phyloP scores from a whole-genome alignment of 768 basidiomycete genomes.

The Austroboletus festivus region DNA sequence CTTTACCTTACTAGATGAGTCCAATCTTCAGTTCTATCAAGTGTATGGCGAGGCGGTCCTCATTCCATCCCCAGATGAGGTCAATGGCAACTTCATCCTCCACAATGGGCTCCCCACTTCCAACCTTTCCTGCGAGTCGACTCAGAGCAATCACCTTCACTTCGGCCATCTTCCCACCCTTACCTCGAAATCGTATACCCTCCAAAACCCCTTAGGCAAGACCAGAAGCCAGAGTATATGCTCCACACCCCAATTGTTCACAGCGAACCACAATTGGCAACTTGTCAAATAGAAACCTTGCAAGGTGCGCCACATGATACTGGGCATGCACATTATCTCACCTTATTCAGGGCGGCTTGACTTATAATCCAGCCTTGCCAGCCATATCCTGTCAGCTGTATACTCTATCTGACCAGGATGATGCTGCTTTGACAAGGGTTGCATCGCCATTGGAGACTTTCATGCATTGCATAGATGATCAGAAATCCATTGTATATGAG shows the following conservation, averaged over 20 bases:
- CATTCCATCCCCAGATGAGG: conserved; percentile 26
- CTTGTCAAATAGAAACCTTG: conserved; percentile 23
- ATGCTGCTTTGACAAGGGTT: not conserved
- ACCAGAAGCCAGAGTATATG: not conserved
- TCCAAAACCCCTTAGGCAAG: conserved; percentile 29
- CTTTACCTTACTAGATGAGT: conserved; percentile 30
- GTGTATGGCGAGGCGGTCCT: conserved; percentile 33
- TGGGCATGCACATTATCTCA: conserved; percentile 4
- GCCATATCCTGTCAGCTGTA: conserved; percentile 14
- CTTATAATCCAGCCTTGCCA: conserved; percentile 10
- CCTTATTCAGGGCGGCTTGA: conserved; percentile 4
- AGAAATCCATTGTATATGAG: conserved; percentile 10
- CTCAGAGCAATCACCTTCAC: conserved; percentile 3
- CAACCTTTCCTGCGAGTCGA: conserved; percentile 1
- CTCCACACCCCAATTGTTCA: not conserved
- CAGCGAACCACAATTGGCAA: conserved; percentile 17
- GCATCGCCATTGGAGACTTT: not conserved
- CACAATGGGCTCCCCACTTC: conserved; percentile 6
- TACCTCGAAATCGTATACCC: conserved; percentile 28
- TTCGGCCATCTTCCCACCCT: conserved; percentile 2
- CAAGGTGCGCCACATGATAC: conserved; percentile 19
- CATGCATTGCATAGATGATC: conserved; percentile 12
- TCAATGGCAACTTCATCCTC: conserved; percentile 16
- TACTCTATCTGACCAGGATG: conserved; percentile 16
- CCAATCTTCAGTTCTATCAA: conserved; percentile 32